Evolutionary conservation across 2,329 filamentous ascomycete genomes (phyloP).

Genomic region (Penicillium sp.): DNA sequence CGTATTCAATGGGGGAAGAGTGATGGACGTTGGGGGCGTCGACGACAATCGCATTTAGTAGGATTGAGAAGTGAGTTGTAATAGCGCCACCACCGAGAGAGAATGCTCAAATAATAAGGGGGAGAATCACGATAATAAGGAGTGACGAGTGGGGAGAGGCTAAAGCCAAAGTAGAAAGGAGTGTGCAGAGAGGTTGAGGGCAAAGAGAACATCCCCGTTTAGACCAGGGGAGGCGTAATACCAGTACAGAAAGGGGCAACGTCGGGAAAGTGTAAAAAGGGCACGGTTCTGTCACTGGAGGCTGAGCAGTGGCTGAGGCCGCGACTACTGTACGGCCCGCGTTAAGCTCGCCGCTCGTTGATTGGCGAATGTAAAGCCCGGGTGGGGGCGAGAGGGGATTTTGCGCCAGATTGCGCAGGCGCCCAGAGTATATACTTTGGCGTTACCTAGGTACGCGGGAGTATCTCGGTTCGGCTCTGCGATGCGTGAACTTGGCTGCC

Average conservation of each 20-base stretch:
- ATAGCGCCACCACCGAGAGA: background rate
- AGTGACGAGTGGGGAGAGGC: constrained; percentile 23
- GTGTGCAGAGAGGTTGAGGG: constrained; percentile 20
- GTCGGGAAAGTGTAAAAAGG: background rate
- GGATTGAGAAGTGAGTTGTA: too few species aligned
- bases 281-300: too few species aligned
- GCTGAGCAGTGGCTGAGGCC: background rate
- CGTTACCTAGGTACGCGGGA: background rate
- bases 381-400: constrained; percentile 4
- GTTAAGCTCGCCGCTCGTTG: constrained; percentile 6
- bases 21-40: too few species aligned
- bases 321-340: background rate
- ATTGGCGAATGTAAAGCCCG: constrained; percentile 1
- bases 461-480: too few species aligned
- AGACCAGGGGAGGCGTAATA: constrained; percentile 4
- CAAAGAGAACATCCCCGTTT: constrained; percentile 23
- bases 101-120: constrained; percentile 11
- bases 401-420: background rate
- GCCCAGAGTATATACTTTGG: background rate
- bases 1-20: too few species aligned
- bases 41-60: too few species aligned
- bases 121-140: constrained; percentile 21
- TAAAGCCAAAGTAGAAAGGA: constrained; percentile 20
- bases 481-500: background rate
- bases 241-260: constrained; percentile 5